These are phyloP conservation scores for Colletotrichum viniferum DNA, from an alignment of 2,329 filamentous ascomycete species.

Conservation along the genomic window DNA sequence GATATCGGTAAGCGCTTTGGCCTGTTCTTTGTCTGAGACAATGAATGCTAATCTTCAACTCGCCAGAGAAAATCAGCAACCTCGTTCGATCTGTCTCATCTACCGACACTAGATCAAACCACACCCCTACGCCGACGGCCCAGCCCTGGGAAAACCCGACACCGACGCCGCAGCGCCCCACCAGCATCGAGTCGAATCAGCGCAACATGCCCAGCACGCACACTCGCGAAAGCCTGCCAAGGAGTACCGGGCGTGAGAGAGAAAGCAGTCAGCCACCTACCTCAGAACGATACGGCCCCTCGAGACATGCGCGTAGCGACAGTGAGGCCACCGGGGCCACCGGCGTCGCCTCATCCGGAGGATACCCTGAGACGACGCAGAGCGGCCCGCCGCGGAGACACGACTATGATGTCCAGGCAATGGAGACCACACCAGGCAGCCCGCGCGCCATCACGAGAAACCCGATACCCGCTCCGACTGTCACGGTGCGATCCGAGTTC, in stretches of 20 bases:
- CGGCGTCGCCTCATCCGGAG: slow-evolving; percentile 74
- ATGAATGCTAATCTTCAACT: slow-evolving; percentile 24
- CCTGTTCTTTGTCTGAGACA: background rate
- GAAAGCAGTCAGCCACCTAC: slow-evolving; percentile 53
- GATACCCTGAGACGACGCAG: slow-evolving; percentile 79
- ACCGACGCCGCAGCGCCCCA: slow-evolving; percentile 55
- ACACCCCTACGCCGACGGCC: slow-evolving; percentile 63
- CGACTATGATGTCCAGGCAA: slow-evolving; percentile 94
- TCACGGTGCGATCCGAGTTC: slow-evolving; percentile 97
- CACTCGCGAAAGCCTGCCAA: slow-evolving; percentile 40
- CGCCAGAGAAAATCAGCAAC: slow-evolving; percentile 87
- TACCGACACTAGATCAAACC: slow-evolving; percentile 62
- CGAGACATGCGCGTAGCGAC: slow-evolving; percentile 73
- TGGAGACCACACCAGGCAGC: slow-evolving; percentile 84
- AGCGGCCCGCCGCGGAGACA: slow-evolving; percentile 75
- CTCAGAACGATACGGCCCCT: slow-evolving; percentile 49
- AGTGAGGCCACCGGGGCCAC: slow-evolving; percentile 79
- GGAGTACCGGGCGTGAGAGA: slow-evolving; percentile 41
- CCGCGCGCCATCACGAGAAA: slow-evolving; percentile 77
- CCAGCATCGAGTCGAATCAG: slow-evolving; percentile 50
- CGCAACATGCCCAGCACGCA: slow-evolving; percentile 35
- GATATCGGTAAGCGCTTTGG: slow-evolving; percentile 72
- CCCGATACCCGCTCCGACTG: slow-evolving; percentile 85
- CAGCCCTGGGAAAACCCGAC: slow-evolving; percentile 71
- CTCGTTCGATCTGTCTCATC: slow-evolving; percentile 84